phyloP scores from a whole-genome alignment of 805 yeast genomes.

The Priceomyces fermenticarens region DNA sequence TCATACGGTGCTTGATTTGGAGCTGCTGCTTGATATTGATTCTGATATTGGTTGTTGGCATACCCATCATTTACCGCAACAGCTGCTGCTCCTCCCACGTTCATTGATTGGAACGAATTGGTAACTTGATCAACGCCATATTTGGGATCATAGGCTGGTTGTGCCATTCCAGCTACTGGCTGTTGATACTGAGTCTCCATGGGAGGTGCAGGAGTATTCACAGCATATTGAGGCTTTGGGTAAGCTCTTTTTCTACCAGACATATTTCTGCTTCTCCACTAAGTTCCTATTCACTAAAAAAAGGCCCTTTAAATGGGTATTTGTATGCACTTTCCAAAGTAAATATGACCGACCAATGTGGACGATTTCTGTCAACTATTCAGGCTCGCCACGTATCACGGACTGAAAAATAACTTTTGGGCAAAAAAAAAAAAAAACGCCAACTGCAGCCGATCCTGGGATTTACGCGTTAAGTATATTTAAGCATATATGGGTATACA shows the following conservation, averaged over 20 bases:
- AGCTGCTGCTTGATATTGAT: constrained; percentile 17
- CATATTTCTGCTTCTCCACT: constrained; percentile 16
- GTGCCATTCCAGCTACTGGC: constrained; percentile 6
- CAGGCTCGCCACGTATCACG: too few species aligned
- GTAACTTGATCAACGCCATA: constrained; percentile 34
- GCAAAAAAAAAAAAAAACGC: too few species aligned
- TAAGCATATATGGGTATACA: too few species aligned
- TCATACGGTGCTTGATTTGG: constrained; percentile 7
- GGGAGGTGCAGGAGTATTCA: constrained; percentile 22
- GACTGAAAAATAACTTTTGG: too few species aligned
- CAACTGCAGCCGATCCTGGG: too few species aligned
- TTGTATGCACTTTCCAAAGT: not conserved
- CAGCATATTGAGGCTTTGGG: constrained; percentile 45
- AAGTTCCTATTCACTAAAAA: too few species aligned
- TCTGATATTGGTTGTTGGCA: constrained; percentile 11
- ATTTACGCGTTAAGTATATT: too few species aligned
- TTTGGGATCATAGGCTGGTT: constrained; percentile 15
- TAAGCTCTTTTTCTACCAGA: constrained; percentile 46
- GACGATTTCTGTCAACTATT: too few species aligned
- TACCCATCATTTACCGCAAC: too few species aligned
- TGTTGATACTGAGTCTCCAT: constrained; percentile 15
- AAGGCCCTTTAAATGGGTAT: not conserved
- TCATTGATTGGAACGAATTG: constrained; percentile 31
- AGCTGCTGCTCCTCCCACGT: constrained; percentile 17
- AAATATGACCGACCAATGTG: too few species aligned